Base-by-base conservation (phyloP, 805 yeast genomes). In the Pichia manshurica region DNA sequence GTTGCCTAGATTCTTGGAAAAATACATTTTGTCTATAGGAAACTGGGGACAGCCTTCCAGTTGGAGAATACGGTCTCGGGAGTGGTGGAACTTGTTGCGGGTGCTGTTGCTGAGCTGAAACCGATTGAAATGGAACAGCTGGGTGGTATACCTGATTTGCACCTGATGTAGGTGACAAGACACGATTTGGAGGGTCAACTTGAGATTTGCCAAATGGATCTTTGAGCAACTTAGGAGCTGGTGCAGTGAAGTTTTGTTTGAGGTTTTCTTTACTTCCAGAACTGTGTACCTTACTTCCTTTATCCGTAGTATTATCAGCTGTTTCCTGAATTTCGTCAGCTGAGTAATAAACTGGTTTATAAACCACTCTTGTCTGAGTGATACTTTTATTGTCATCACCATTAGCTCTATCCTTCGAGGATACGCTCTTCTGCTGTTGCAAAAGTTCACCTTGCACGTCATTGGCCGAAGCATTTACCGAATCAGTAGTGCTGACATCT, bases 1-100 rank as follows among this genome's bases (percentile, higher is more conserved):
- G 58, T 32, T 65, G 72, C 44, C 74, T 62, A 21, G 63, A 53
- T 8, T 62, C 54, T 42, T 55, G 63, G 35, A 57, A 60, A 4
- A 61, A 56, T 21, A 59, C 59, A 36, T 49, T 49, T 54, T 59
- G 31, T 58, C 56, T 39, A 44, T 40, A 48, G 54, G 65, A 43
- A 49, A 49, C 47, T n/a, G 51, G 44, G 12, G 51, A 46, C 16
- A 34, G 19, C 29, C 43, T 34, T 54, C 47, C 52, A 45, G 46
- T 57, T 39, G 45, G 54, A 21, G 53, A 44, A 12, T 37, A 45
- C 17, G 56, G 36, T 20, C 49, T 21, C 16, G 34, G 35, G 12
- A 41, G 49, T 21, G 46, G 36, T 4, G 22, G 38, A 19, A 21
- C 36, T 23, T 43, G 48, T 10, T 32, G 48, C 9, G 34, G 49